These are phyloP conservation scores for Rauvolfia tetraphylla DNA, from an alignment of 257 asterid species.

Conservation along the genomic window DNA sequence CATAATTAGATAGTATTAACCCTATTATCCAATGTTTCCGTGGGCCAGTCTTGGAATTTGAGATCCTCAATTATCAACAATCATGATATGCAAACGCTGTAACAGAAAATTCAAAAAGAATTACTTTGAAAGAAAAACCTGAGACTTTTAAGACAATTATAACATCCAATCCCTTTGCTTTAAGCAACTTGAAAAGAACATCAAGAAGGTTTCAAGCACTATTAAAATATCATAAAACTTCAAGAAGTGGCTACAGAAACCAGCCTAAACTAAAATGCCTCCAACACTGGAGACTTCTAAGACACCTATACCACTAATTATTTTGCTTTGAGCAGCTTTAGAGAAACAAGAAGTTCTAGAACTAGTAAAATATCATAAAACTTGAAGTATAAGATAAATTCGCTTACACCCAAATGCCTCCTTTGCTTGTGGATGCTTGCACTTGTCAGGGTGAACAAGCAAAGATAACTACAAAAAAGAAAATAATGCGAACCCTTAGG, in stretches of 20 bases:
- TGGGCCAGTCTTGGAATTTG: background rate
- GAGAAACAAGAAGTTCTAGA: background rate
- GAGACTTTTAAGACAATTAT: background rate
- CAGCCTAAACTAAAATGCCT: no score
- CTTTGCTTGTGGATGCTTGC: conserved; percentile 97
- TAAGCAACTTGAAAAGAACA: background rate
- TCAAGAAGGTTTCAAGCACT: background rate
- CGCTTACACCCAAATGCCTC: conserved; percentile 93
- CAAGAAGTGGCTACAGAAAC: no score
- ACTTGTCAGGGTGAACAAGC: conserved; percentile 98
- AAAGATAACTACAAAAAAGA: conserved; percentile 64
- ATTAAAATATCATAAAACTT: background rate
- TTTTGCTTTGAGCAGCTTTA: background rate
- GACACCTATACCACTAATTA: background rate
- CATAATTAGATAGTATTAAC: background rate
- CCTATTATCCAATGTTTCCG: background rate
- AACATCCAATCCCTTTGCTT: background rate
- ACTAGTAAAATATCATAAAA: background rate
- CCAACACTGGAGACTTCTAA: background rate
- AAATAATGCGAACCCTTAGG: conserved; percentile 19
- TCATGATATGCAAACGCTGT: background rate
- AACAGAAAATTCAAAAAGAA: background rate
- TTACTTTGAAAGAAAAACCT: background rate
- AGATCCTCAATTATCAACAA: background rate
- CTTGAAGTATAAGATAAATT: background rate